Evolutionary conservation across 2,329 filamentous ascomycete species (phyloP), one percentile per base, ranked within the genome.

Genomic region (Colletotrichum lini): DNA sequence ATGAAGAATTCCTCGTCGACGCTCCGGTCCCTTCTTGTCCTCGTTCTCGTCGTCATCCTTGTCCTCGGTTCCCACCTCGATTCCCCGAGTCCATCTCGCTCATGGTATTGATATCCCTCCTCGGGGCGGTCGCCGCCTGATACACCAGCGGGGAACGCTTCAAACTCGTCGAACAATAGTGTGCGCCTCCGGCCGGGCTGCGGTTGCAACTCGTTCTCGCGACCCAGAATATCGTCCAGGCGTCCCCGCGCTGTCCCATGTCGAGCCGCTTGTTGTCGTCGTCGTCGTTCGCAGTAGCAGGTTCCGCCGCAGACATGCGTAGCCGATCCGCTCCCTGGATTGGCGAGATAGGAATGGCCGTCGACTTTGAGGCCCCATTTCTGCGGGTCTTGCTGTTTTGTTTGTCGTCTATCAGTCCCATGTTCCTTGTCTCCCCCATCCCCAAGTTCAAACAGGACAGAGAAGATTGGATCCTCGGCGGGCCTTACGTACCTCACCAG

Each of bases 321-420:
- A 0, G 16, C 18, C n/a, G 10, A 18, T 52, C 4, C 12, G 18
- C 35, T 23, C 2, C 4, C 2, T 21, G 38, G 35, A 15, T 16
- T 38, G 2, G 26, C 38, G n/a, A 21, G 58, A 21, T 45, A 13
- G 8, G 4, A 18, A 18, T 12, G 3, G 8, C 18, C 30, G 30
- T 65, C 62, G 35, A 58, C 4, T 7, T 63, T 58, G 42, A 67
- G 54, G 0, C 42, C 62, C 70, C 70, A 73, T 45, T 38, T 67
- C 45, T 54, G 45, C 2, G 67, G 70, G 50, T 73, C 61, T 40
- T 66, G 67, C 70, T 72, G 1, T 18, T 59, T 35, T 23, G 35
- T 38, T 38, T 38, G 35, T 18, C 12, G 1, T 3, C 38, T 30
- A n/a, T 26, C 15, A 38, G 21, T 40, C 7, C 13, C 6, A 26